These are phyloP conservation scores for Malus hybrid DNA, from an alignment of 331 rosid species.

Conservation along the genomic window DNA sequence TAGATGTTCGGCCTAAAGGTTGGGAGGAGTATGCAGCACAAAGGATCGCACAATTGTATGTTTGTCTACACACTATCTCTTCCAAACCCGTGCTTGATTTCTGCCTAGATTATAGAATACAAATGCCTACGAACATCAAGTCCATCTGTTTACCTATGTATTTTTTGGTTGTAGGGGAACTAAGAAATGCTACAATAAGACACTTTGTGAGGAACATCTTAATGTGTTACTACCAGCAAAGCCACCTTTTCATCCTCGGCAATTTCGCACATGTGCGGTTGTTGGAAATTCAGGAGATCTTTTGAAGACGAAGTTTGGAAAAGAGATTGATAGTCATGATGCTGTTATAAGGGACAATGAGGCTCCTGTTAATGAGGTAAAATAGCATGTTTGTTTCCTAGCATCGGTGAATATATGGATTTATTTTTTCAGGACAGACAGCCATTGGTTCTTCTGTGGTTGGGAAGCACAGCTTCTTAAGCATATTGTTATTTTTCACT, in stretches of 20 bases:
- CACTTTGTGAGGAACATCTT: conserved; percentile 88
- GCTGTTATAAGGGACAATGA: conserved; percentile 93
- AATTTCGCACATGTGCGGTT: conserved; percentile 82
- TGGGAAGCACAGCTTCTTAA: not conserved
- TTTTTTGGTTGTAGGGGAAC: conserved; percentile 44
- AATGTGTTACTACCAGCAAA: conserved; percentile 72
- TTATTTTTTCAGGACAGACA: not conserved
- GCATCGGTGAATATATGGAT: not conserved
- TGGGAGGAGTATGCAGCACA: conserved; percentile 84
- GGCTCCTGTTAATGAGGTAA: conserved; percentile 95
- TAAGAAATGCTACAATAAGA: conserved; percentile 62
- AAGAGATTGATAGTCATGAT: conserved; percentile 86
- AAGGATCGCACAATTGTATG: conserved; percentile 92
- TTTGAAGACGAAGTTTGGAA: conserved; percentile 69
- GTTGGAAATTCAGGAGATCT: conserved; percentile 99
- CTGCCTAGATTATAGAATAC: not conserved
- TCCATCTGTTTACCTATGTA: not conserved
- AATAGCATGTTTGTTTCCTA: not conserved
- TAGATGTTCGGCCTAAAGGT: conserved; percentile 81
- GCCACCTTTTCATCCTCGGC: conserved; percentile 89
- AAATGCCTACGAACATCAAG: conserved; percentile 1
- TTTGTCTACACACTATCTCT: not conserved
- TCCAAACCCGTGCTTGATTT: not conserved
- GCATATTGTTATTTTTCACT: not conserved
- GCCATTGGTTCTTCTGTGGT: not conserved